Percentiles rank a stretch among this genome's conserved stretches.
Evolutionary conservation across 164 flowering plant genomes (phyloP).

Genomic region (Platanus orientalis): DNA sequence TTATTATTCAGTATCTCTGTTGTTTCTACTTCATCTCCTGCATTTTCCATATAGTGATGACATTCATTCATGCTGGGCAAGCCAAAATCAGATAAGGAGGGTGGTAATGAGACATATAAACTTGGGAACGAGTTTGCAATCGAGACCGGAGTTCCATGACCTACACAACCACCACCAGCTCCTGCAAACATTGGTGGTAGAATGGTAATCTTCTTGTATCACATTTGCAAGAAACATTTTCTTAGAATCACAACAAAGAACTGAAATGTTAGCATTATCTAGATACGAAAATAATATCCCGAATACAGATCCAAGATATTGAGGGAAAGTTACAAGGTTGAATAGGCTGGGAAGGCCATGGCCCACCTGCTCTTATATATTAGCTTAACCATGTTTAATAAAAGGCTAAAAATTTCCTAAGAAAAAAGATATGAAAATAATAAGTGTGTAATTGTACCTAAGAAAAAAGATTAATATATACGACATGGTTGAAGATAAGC

Average conservation of each 20-base stretch:
- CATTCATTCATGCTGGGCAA: not conserved
- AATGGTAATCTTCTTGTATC: not conserved
- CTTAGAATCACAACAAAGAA: not conserved
- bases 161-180: not conserved
- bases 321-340: not conserved
- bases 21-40: not conserved
- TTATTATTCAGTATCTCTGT: not conserved
- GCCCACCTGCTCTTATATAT: not conserved
- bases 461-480: not conserved
- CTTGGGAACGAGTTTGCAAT: not conserved
- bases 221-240: not conserved
- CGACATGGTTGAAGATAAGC: not conserved
- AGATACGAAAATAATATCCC: too few species aligned
- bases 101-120: constrained; percentile 11
- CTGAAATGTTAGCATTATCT: too few species aligned
- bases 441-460: not conserved
- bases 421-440: too few species aligned
- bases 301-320: not conserved
- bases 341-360: not conserved
- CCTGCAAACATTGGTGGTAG: constrained; percentile 12
- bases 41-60: not conserved
- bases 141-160: constrained; percentile 6
- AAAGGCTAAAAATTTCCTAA: not conserved
- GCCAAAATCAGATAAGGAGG: constrained; percentile 1
- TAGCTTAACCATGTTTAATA: not conserved